Percentiles rank a stretch among this genome's conserved stretches.
Evolutionary conservation across 306 rosid species (phyloP).

Genomic region (Gillenia trifoliata): DNA sequence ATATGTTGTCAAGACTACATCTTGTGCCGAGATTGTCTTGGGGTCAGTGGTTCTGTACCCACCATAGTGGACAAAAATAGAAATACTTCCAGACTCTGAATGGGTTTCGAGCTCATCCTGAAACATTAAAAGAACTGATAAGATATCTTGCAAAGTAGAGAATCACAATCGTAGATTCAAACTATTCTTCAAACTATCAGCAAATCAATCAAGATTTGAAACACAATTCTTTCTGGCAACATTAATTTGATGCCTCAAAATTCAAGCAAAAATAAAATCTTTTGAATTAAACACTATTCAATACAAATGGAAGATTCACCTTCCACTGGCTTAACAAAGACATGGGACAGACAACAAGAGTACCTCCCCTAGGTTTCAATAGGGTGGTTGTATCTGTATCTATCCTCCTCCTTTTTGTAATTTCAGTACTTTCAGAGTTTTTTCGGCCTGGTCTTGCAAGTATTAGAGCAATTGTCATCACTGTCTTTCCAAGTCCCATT

Average conservation of each 20-base stretch:
- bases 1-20: constrained; percentile 80
- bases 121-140: constrained; percentile 17
- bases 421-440: constrained; percentile 22
- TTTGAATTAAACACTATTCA: neutral
- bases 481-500: constrained; percentile 97
- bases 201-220: neutral
- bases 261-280: neutral
- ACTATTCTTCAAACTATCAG: neutral
- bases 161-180: neutral
- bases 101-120: constrained; percentile 93
- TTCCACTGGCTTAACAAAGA: constrained; percentile 91
- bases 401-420: constrained; percentile 22
- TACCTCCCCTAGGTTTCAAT: constrained; percentile 50
- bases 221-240: neutral
- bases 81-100: constrained; percentile 48
- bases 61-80: constrained; percentile 79
- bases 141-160: constrained; percentile 5
- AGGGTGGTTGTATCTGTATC: constrained; percentile 14
- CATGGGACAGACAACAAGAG: constrained; percentile 90
- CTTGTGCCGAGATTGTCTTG: constrained; percentile 45
- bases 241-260: neutral
- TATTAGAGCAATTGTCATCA: constrained; percentile 80
- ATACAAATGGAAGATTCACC: constrained; percentile 31
- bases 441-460: constrained; percentile 49
- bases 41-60: constrained; percentile 56